phyloP scores from a whole-genome alignment of 2,329 filamentous ascomycete genomes.

The Aaosphaeria arxii region DNA sequence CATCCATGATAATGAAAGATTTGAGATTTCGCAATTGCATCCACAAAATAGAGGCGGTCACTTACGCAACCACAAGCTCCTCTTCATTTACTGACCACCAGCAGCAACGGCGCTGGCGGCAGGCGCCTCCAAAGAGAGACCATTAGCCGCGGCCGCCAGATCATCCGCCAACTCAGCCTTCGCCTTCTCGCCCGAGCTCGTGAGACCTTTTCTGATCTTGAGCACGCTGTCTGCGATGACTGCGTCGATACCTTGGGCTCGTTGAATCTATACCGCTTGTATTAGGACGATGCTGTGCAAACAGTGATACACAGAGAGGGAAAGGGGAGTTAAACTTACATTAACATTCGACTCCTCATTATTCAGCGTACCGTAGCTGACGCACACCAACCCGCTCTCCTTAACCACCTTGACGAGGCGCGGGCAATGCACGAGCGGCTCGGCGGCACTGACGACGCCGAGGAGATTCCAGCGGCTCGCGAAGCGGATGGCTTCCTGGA shows the following conservation, averaged over 20 bases:
- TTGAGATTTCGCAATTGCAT: too few relatives aligned
- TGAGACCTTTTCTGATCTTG: conserved; percentile 82
- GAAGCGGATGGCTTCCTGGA: conserved; percentile 95
- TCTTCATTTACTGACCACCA: too few relatives aligned
- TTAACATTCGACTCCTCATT: conserved; percentile 84
- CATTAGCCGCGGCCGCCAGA: too few relatives aligned
- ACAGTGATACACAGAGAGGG: too few relatives aligned
- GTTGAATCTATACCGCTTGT: conserved; percentile 68
- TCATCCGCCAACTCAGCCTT: too few relatives aligned
- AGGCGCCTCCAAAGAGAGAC: too few relatives aligned
- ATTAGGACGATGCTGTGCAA: neutral
- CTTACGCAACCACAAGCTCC: too few relatives aligned
- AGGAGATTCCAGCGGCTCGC: conserved; percentile 92
- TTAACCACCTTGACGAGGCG: conserved; percentile 89
- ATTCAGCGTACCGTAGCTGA: conserved; percentile 88
- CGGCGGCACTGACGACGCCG: conserved; percentile 84
- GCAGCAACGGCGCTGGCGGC: too few relatives aligned
- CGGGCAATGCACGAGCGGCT: conserved; percentile 85
- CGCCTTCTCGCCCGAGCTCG: neutral
- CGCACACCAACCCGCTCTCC: conserved; percentile 88
- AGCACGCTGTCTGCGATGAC: conserved; percentile 96
- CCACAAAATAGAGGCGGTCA: too few relatives aligned
- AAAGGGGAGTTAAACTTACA: conserved; percentile 51
- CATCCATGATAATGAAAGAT: too few relatives aligned
- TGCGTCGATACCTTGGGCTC: conserved; percentile 92